A percentile compares a stretch with the other conserved stretches of the same genome.
phyloP scores from a whole-genome alignment of 352 stramenopile species.

The Phytopythium kandeliae region DNA sequence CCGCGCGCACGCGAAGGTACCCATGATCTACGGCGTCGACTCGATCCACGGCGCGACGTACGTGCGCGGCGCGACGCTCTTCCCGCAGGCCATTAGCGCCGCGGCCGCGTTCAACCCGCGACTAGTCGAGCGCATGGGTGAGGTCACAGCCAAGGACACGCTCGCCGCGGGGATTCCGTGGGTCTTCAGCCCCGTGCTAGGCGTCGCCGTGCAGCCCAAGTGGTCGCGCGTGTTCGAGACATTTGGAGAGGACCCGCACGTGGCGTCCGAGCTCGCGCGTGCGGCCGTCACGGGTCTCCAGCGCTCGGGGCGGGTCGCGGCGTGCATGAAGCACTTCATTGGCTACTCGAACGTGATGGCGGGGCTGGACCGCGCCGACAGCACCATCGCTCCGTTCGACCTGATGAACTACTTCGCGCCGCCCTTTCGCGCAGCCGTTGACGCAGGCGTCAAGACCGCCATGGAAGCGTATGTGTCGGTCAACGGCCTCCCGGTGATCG shows the following conservation, averaged over 20 bases:
- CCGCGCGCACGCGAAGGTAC: slow-evolving; percentile 40
- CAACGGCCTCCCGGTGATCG: slow-evolving; percentile 78
- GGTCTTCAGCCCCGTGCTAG: slow-evolving; percentile 90
- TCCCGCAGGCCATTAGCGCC: slow-evolving; percentile 83
- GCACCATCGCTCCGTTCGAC: slow-evolving; percentile 45
- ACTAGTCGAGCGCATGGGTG: slow-evolving; percentile 64
- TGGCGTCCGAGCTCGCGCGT: too few species aligned
- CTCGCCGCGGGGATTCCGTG: slow-evolving; percentile 84
- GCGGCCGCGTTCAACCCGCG: slow-evolving; percentile 86
- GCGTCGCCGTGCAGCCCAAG: slow-evolving; percentile 68
- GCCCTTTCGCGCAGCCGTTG: slow-evolving; percentile 55
- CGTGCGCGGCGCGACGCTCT: slow-evolving; percentile 74
- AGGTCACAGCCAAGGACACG: slow-evolving; percentile 81
- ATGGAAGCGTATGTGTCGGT: slow-evolving; percentile 91
- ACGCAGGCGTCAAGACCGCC: slow-evolving; percentile 57
- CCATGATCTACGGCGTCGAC: slow-evolving; percentile 87
- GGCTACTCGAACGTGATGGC: slow-evolving; percentile 57
- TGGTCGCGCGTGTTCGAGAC: slow-evolving; percentile 92
- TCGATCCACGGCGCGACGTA: slow-evolving; percentile 90
- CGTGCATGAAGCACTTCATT: slow-evolving; percentile 82
- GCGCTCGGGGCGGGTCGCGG: slow-evolving; percentile 31
- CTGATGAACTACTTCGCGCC: slow-evolving; percentile 66
- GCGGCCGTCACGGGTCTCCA: slow-evolving; percentile 43
- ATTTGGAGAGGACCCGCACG: slow-evolving; percentile 88
- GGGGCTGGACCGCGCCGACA: slow-evolving; percentile 65